These are phyloP conservation scores for Pouteria glomerata DNA, from an alignment of 148 eudicot species.

Conservation along the genomic window DNA sequence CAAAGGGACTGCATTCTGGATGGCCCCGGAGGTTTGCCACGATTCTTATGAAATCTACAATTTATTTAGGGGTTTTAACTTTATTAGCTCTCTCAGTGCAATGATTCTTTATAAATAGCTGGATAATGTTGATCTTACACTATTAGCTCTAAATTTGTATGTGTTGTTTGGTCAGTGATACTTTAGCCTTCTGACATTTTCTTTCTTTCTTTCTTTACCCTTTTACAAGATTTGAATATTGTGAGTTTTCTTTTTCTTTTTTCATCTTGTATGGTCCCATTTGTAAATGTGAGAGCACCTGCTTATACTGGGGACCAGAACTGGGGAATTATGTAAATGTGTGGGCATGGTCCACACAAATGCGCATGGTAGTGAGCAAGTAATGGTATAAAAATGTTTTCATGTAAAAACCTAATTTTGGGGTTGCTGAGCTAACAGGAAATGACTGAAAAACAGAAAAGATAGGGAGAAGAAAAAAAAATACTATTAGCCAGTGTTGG, in stretches of 20 bases:
- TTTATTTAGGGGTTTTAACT: not conserved
- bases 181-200: not conserved
- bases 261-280: not conserved
- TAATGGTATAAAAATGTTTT: too few relatives aligned
- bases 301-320: not conserved
- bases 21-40: slow-evolving; percentile 74
- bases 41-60: slow-evolving; percentile 5
- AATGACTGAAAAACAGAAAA: too few relatives aligned
- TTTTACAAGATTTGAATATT: not conserved
- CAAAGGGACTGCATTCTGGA: slow-evolving; percentile 93
- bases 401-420: too few relatives aligned
- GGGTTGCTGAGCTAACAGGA: too few relatives aligned
- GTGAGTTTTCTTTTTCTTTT: not conserved
- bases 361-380: too few relatives aligned
- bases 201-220: not conserved
- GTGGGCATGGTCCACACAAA: not conserved
- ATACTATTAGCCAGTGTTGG: too few relatives aligned
- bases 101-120: not conserved
- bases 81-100: not conserved
- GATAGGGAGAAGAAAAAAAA: too few relatives aligned
- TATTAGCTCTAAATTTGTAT: not conserved
- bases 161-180: not conserved
- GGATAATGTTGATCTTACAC: not conserved
- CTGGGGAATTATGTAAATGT: not conserved
- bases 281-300: not conserved